Base-by-base conservation (phyloP, 768 basidiomycete species). In the Auriculariales sp. region DNA sequence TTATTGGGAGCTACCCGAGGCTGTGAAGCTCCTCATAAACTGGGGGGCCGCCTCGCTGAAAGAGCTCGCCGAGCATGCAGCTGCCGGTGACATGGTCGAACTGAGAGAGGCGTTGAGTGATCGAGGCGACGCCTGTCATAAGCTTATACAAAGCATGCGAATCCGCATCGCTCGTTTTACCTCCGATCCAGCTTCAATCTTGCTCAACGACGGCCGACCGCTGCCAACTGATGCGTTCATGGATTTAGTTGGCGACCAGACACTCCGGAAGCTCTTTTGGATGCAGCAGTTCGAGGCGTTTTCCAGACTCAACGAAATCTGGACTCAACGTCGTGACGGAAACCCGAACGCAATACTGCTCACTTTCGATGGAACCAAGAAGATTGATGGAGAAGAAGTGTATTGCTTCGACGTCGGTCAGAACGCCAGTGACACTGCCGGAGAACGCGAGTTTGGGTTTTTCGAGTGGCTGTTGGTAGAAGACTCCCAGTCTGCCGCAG, bases 281-380 rank as follows among this genome's bases (percentile, higher is more conserved):
- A 17, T 49, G 12, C n/a, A 24, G 11, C 49, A 75, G 73, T 74
- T 75, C 50, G 74, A 75, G 55, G 70, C 74, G 1, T 57, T 74
- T 1, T 58, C 69, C 0, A 71, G 66, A 50, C 62, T 75, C 14
- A 64, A 61, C 10, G 72, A 71, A 44, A 56, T 74, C 3, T 75
- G 74, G 74, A 62, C 64, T 51, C 58, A 66, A 28, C 69, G 74
- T 19, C 71, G 74, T 24, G 71, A 73, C 29, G 71, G 70, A 12
- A 74, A 70, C 50, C 70, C 71, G 1, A 70, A 72, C 31, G 70
- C 71, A 5, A 71, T 73, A 10, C 58, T 69, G 6, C 64, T 75
- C 5, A 64, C 70, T 55, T 74, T 68, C 52, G 50, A 58, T 7
- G 22, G 5, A 31, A 54, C 55, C 24, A 56, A 58, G 11, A 50